These are phyloP conservation scores for Corchorus olitorius DNA, from an alignment of 345 rosid genomes.

Conservation along the genomic window DNA sequence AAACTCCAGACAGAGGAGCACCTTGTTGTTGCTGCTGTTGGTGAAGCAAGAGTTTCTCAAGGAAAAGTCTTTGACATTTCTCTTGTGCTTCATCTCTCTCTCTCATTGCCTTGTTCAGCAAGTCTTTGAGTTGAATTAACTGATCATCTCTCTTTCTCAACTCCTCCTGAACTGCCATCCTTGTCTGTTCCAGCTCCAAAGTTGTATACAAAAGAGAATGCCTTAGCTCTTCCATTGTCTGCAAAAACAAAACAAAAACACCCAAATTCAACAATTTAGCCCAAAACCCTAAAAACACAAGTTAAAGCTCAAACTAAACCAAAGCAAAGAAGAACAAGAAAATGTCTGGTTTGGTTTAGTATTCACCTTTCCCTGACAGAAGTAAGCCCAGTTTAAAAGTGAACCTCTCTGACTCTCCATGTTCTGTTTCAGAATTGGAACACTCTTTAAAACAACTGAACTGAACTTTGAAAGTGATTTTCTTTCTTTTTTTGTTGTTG, in stretches of 20 bases:
- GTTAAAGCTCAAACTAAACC: neutral
- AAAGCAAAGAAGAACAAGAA: constrained; percentile 4
- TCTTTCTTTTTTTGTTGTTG: neutral
- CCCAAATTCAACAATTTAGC: constrained; percentile 25
- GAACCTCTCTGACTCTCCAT: constrained; percentile 71
- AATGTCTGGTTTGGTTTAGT: neutral
- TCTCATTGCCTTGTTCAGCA: constrained; percentile 50
- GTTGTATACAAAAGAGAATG: constrained; percentile 63
- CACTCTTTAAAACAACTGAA: neutral
- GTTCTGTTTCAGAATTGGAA: constrained; percentile 16
- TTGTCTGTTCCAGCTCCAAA: constrained; percentile 85
- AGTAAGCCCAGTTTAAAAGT: constrained; percentile 57
- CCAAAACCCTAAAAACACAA: neutral
- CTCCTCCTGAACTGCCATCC: constrained; percentile 67
- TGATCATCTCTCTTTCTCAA: constrained; percentile 71
- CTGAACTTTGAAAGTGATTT: neutral
- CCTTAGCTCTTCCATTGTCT: constrained; percentile 78
- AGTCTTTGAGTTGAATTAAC: constrained; percentile 52
- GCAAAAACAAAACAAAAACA: constrained; percentile 30
- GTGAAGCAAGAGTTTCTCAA: constrained; percentile 53
- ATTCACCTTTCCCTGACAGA: constrained; percentile 64
- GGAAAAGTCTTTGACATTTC: constrained; percentile 58
- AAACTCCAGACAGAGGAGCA: constrained; percentile 76
- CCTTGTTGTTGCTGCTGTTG: constrained; percentile 44
- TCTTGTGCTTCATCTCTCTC: constrained; percentile 76